phyloP scores from a whole-genome alignment of 495 filamentous ascomycete species.

The Chlorociboria aeruginascens region DNA sequence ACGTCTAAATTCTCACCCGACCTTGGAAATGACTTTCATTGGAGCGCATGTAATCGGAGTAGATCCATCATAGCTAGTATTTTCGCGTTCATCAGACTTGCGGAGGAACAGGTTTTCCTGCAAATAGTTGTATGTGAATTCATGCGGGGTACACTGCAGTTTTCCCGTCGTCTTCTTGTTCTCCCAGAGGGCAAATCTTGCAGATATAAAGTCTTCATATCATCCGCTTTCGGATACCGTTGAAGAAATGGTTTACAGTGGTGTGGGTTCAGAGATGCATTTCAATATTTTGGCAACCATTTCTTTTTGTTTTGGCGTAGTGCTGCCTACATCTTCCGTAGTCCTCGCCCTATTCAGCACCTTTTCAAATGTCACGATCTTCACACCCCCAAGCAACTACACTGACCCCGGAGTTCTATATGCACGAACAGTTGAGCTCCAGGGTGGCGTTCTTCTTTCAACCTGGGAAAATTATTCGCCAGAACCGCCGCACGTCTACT shows the following conservation, averaged over 20 bases:
- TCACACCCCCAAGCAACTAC: conserved; percentile 30
- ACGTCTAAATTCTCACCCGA: neutral
- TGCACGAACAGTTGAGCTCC: conserved; percentile 37
- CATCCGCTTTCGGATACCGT: neutral
- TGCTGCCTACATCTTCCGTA: conserved; percentile 1
- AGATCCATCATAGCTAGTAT: neutral
- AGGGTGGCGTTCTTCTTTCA: conserved; percentile 40
- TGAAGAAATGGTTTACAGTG: no score
- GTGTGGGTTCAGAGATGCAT: conserved; percentile 5
- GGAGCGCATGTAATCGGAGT: conserved; percentile 1
- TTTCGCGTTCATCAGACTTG: neutral
- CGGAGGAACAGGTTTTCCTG: no score
- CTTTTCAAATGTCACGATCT: conserved; percentile 22
- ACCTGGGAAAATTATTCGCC: conserved; percentile 54
- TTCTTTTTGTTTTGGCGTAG: conserved; percentile 2
- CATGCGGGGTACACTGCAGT: neutral
- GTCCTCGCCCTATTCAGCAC: conserved; percentile 13
- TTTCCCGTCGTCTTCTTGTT: neutral
- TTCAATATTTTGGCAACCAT: neutral
- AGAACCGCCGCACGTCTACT: conserved; percentile 44
- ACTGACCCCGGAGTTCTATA: conserved; percentile 37
- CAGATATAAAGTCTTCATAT: neutral
- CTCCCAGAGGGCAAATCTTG: neutral
- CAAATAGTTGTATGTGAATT: neutral
- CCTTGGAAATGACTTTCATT: neutral